Evolutionary conservation across 208 protist species (phyloP).

Genomic region (Phytomonas sp.): DNA sequence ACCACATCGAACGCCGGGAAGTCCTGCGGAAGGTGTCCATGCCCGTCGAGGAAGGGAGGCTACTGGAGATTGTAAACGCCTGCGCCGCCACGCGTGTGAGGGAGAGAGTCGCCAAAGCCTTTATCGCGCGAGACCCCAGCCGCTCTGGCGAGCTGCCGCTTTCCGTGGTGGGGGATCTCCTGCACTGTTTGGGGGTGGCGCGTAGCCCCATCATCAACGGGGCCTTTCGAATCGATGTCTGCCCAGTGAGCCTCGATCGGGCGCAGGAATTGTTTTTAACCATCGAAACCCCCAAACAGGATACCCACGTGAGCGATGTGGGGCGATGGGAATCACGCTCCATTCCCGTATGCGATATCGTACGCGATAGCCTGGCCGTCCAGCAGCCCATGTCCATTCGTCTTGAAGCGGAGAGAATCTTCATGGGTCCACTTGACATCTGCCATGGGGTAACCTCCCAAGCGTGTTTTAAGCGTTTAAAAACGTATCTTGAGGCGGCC

Average conservation of each 20-base stretch:
- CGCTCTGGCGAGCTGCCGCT: slow-evolving; percentile 55
- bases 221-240: slow-evolving; percentile 21
- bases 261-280: slow-evolving; percentile 17
- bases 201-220: slow-evolving; percentile 31
- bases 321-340: not conserved
- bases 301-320: not conserved
- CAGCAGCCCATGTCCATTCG: slow-evolving; percentile 23
- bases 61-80: slow-evolving; percentile 27
- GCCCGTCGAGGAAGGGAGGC: slow-evolving; percentile 20
- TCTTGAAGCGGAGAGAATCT: slow-evolving; percentile 21
- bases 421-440: slow-evolving; percentile 29
- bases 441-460: slow-evolving; percentile 20
- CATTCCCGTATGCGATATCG: slow-evolving; percentile 20
- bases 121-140: slow-evolving; percentile 49
- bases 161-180: slow-evolving; percentile 23
- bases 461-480: slow-evolving; percentile 33
- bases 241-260: slow-evolving; percentile 1
- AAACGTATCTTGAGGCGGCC: slow-evolving; percentile 49
- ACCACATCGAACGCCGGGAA: slow-evolving; percentile 28
- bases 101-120: slow-evolving; percentile 33
- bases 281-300: slow-evolving; percentile 4
- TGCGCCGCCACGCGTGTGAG: slow-evolving; percentile 30
- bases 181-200: slow-evolving; percentile 43
- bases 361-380: slow-evolving; percentile 16
- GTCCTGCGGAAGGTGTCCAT: slow-evolving; percentile 20